Evolutionary conservation across 805 yeast species (phyloP), one percentile per base, ranked within the genome.

Genomic region (Lachancea quebecensis): DNA sequence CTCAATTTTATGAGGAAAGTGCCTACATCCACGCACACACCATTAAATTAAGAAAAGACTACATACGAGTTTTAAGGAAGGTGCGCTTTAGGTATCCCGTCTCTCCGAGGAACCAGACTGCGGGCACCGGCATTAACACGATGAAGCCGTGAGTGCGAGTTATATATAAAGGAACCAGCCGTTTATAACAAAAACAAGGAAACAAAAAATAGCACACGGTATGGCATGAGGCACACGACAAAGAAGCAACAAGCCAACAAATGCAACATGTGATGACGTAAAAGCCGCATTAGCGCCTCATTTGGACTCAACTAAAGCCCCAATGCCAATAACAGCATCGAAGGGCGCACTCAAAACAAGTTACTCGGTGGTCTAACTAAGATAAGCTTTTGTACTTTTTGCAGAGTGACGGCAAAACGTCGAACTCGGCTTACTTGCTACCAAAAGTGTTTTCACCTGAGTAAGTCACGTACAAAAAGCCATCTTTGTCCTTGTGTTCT

Each of bases 361-460:
- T 9, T 2, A 31, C 18, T 32, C 10, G 16, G 30, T 6, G 30
- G 14, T 16, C 35, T 2, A 10, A 12, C 10, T 9, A 39, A 30
- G 12, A 10, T 15, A 17, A 12, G 30, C 40, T 10, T 10, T 10
- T 25, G 32, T 11, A 36, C 4, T 25, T 42, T 17, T 29, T 16
- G 30, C 12, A 10, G 10, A 37, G 25, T 10, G 17, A 37, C 30
- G 11, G 15, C 30, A 34, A 21, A 21, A 21, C 25, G 25, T 21
- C 25, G 25, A 7, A 4, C 7, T 4, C 25, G 7, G 25, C 25
- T 21, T 21, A 21, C 25, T 21, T 7, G 44, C 10, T 12, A 14
- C 99, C 99, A 71, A 93, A 93, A 6, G 99, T 93, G 70, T 93
- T 93, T 69, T 93, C 99, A 40, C 99, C 98, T 6, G 96, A 86